phyloP scores from a whole-genome alignment of 345 rosid species.

The Moricandia moricandioides region DNA sequence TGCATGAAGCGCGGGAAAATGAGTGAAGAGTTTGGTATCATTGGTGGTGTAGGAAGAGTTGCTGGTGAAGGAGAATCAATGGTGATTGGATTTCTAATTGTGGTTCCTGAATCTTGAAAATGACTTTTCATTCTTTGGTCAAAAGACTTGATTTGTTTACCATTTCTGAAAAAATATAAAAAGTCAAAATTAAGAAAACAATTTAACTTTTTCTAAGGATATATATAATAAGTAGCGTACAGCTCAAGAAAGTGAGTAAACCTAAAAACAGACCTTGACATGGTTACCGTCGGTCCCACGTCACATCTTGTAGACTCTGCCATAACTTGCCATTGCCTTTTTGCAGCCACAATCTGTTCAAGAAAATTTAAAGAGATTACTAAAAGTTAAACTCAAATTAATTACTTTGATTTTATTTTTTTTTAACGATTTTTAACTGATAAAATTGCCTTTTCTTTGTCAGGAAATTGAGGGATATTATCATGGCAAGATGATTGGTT shows the following conservation, averaged over 20 bases:
- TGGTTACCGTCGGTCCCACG: conserved; percentile 28
- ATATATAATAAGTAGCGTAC: neutral
- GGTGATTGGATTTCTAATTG: conserved; percentile 33
- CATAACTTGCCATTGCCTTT: conserved; percentile 43
- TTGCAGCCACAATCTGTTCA: conserved; percentile 42
- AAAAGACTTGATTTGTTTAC: conserved; percentile 20
- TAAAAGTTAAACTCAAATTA: neutral
- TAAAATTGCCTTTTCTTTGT: conserved; percentile 47
- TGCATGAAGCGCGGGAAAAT: conserved; percentile 25
- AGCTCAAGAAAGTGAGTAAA: conserved; percentile 6
- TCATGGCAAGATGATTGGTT: conserved; percentile 45
- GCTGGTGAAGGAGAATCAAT: conserved; percentile 35
- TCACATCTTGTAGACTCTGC: conserved; percentile 32
- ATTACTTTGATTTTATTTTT: neutral
- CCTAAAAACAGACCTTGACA: conserved; percentile 41
- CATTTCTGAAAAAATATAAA: conserved; percentile 33
- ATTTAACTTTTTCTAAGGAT: neutral
- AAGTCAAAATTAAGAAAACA: neutral
- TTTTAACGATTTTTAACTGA: neutral
- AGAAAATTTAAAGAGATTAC: neutral
- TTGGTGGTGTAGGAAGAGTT: conserved; percentile 17
- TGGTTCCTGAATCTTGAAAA: conserved; percentile 30
- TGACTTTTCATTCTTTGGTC: conserved; percentile 32
- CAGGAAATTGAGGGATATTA: conserved; percentile 29
- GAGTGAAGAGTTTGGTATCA: conserved; percentile 27